phyloP scores from a whole-genome alignment of 2,329 filamentous ascomycete species.

The Ceratocystis colombiana region DNA sequence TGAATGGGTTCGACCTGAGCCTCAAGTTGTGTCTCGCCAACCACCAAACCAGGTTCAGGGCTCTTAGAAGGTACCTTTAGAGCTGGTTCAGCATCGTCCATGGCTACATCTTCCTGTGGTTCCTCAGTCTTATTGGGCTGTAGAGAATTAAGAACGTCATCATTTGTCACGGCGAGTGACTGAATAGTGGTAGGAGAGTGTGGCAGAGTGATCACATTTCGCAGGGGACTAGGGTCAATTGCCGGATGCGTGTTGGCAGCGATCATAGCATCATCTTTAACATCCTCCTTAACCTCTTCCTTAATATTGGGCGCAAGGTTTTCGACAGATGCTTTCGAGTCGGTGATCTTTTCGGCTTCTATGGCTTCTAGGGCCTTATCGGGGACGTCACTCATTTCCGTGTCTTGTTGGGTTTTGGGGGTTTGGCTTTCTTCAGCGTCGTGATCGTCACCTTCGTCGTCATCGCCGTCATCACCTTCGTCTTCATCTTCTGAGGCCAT shows the following conservation, averaged over 20 bases:
- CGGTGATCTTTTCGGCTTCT: conserved; percentile 15
- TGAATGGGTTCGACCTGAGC: not conserved
- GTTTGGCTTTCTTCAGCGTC: conserved; percentile 36
- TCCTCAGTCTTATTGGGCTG: not conserved
- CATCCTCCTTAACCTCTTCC: conserved; percentile 12
- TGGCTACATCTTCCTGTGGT: conserved; percentile 11
- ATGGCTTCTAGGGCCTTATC: conserved; percentile 31
- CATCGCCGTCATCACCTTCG: conserved; percentile 41
- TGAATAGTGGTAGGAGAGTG: conserved; percentile 13
- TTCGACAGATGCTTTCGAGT: conserved; percentile 6
- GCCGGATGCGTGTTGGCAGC: conserved; percentile 28
- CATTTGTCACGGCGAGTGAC: not conserved
- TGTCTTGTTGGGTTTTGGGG: conserved; percentile 18
- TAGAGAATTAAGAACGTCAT: not conserved
- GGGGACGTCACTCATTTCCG: conserved; percentile 31
- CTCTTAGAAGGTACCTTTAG: not conserved
- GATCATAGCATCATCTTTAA: not conserved
- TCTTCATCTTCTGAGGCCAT: conserved; percentile 40
- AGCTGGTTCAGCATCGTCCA: not conserved
- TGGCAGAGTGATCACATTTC: conserved; percentile 20
- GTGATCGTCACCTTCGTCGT: conserved; percentile 39
- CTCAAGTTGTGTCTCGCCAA: not conserved
- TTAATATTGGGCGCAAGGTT: conserved; percentile 4
- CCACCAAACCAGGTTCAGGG: not conserved
- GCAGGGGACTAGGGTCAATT: conserved; percentile 24